Conservation (phyloP, 805 yeast genomes). For the Candida parachauliodes region DNA sequence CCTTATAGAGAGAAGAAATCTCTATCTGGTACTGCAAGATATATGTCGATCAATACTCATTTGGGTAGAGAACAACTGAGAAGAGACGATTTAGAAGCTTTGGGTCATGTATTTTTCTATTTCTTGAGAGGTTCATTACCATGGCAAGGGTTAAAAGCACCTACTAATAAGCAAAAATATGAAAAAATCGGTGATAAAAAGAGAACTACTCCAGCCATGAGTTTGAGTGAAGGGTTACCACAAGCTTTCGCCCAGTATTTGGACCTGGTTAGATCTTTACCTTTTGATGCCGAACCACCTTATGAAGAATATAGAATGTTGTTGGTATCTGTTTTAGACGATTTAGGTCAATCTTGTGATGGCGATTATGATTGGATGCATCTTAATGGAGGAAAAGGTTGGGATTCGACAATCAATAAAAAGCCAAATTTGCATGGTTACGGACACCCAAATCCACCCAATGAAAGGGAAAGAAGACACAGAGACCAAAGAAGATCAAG, state of each 20-base stretch:
- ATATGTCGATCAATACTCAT: constrained; percentile 88
- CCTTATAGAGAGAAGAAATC: constrained; percentile 81
- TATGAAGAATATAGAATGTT: constrained; percentile 63
- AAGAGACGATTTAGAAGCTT: constrained; percentile 76
- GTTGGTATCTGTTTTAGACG: constrained; percentile 56
- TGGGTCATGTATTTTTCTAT: constrained; percentile 80
- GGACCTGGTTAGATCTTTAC: constrained; percentile 61
- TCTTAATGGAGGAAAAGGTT: constrained; percentile 90
- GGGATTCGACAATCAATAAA: constrained; percentile 87
- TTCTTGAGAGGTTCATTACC: constrained; percentile 77
- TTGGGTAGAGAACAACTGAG: constrained; percentile 80
- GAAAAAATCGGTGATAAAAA: constrained; percentile 83
- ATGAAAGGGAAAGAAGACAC: constrained; percentile 44
- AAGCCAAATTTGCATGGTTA: constrained; percentile 94
- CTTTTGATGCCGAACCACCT: constrained; percentile 79
- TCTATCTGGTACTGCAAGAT: constrained; percentile 79
- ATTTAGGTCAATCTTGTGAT: constrained; percentile 57
- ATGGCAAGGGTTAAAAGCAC: constrained; percentile 89
- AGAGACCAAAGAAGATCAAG: constrained; percentile 44
- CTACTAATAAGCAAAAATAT: constrained; percentile 77
- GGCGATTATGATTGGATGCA: constrained; percentile 88
- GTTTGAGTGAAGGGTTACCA: constrained; percentile 63
- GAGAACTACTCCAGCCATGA: constrained; percentile 62
- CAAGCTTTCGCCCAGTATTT: constrained; percentile 72
- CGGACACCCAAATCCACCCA: constrained; percentile 86